Conservation (phyloP, 495 filamentous ascomycete species). For the Xylaria castorea region DNA sequence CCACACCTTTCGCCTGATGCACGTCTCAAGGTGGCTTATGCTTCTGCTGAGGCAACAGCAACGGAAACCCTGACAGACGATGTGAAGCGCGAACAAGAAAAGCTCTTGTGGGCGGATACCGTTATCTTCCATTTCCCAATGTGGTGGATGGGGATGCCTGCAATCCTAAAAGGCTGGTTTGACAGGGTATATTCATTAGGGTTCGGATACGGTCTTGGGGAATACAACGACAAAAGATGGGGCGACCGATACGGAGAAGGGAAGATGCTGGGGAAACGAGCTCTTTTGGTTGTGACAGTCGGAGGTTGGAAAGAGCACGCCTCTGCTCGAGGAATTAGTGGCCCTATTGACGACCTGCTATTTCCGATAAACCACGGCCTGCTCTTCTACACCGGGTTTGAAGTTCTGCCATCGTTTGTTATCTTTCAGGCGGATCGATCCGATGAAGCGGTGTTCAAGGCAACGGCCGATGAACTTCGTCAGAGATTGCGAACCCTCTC, state of each 20-base stretch:
- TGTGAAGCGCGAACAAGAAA: constrained; percentile 17
- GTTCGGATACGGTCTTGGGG: constrained; percentile 5
- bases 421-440: neutral
- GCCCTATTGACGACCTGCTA: constrained; percentile 15
- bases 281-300: neutral
- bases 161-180: constrained; percentile 16
- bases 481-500: constrained; percentile 9
- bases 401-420: constrained; percentile 2
- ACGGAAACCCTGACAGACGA: neutral
- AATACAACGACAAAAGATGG: neutral
- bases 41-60: neutral
- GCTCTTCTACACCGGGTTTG: constrained; percentile 12
- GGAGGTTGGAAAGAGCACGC: constrained; percentile 10
- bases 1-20: constrained; percentile 1
- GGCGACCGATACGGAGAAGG: constrained; percentile 14
- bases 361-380: constrained; percentile 10
- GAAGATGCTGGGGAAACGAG: constrained; percentile 5
- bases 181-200: constrained; percentile 14
- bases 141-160: constrained; percentile 20
- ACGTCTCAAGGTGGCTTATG: neutral
- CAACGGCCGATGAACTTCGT: constrained; percentile 1
- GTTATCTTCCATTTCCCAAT: constrained; percentile 15
- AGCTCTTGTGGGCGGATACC: constrained; percentile 12
- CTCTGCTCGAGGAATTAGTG: constrained; percentile 13
- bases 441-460: neutral